These are phyloP conservation scores for Favolaschia claudopus DNA, from an alignment of 768 basidiomycete genomes.

Conservation along the genomic window DNA sequence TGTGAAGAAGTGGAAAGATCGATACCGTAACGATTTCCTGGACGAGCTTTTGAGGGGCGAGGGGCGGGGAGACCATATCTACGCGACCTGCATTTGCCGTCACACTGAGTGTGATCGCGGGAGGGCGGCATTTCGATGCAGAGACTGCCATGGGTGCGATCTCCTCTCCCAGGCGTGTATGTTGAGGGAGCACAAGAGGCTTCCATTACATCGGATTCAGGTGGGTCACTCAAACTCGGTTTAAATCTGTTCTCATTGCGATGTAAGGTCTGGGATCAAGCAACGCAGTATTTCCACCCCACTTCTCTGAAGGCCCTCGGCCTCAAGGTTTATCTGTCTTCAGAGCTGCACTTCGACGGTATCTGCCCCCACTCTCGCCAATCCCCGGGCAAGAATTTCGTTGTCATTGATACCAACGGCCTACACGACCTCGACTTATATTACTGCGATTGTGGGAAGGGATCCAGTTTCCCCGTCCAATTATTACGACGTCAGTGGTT, in stretches of 20 bases:
- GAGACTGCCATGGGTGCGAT: slow-evolving; percentile 14
- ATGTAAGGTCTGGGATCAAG: not conserved
- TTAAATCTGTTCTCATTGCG: not conserved
- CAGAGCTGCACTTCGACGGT: not conserved
- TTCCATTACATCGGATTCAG: slow-evolving; percentile 27
- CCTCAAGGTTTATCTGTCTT: not conserved
- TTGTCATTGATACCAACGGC: not conserved
- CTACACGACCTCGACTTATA: slow-evolving; percentile 4
- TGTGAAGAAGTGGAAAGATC: not conserved
- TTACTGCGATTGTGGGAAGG: slow-evolving; percentile 5
- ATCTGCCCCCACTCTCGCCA: not conserved
- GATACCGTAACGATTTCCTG: not conserved
- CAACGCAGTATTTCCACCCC: not conserved
- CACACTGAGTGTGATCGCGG: not conserved
- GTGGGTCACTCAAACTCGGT: not conserved
- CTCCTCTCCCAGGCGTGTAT: slow-evolving; percentile 17
- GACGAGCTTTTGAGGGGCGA: slow-evolving; percentile 1
- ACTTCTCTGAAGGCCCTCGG: not conserved
- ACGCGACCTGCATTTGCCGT: not conserved
- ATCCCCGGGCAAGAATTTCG: not conserved
- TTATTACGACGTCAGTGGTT: slow-evolving; percentile 2
- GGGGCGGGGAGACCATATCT: not conserved
- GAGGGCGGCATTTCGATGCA: slow-evolving; percentile 11
- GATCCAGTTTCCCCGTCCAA: not conserved
- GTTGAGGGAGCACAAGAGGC: slow-evolving; percentile 7